phyloP scores from a whole-genome alignment of 352 stramenopile genomes.

The Globisporangium perplexum region DNA sequence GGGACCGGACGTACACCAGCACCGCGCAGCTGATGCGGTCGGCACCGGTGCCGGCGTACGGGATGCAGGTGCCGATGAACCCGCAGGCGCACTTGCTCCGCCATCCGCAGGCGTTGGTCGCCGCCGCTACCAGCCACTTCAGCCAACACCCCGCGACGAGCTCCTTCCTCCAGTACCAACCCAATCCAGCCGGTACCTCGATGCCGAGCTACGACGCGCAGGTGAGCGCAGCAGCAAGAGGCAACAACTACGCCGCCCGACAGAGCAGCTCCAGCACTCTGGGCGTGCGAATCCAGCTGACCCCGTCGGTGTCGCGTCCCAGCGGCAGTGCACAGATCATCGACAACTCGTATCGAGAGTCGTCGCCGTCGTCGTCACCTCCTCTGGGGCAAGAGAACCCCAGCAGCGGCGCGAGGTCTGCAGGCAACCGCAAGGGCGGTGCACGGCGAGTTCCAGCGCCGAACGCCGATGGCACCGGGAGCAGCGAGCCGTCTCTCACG shows the following conservation, averaged over 20 bases:
- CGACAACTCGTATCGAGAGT: not conserved
- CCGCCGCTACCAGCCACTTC: not conserved
- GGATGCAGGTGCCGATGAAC: conserved; percentile 1
- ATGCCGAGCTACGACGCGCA: too few species aligned
- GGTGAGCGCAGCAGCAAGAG: too few species aligned
- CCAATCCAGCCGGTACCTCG: not conserved
- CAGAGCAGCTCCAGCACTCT: not conserved
- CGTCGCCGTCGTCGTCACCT: not conserved
- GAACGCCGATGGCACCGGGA: too few species aligned
- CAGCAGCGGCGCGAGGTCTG: not conserved
- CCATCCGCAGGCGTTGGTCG: too few species aligned
- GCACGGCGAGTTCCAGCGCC: too few species aligned
- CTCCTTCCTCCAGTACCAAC: not conserved
- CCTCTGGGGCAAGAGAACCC: not conserved
- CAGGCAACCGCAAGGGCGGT: not conserved
- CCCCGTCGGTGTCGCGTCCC: not conserved
- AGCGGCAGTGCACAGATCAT: not conserved
- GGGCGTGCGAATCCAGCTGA: not conserved
- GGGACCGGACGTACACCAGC: not conserved
- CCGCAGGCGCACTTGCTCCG: not conserved
- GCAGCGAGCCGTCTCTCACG: not conserved
- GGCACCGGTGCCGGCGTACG: not conserved
- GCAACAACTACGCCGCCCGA: not conserved
- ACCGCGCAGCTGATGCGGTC: not conserved
- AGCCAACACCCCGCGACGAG: not conserved